Base-by-base conservation (phyloP, 169 alveolate genomes). In the Babesia bigemina region DNA sequence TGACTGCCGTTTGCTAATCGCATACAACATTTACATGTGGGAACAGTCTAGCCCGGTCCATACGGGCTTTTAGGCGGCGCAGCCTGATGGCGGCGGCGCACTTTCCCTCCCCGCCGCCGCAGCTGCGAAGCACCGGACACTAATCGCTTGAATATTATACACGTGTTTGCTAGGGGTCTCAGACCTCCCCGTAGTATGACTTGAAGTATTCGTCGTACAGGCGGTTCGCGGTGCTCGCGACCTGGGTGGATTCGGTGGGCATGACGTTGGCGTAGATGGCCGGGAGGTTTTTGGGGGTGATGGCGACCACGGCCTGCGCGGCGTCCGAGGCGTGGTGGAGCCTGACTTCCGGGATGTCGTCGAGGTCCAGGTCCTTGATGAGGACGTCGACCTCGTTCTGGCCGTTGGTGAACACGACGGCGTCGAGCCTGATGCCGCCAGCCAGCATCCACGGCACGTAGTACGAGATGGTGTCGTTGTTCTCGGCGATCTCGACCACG, bases 351-450 rank as follows among this genome's bases (percentile, higher is more conserved):
- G 76, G 76, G 42, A 67, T 16, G 45, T 53, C 66, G 53, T 67
- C 56, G 14, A 67, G 33, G 28, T 17, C 33, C 33, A 36, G 13
- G 66, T 44, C 76, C 47, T 16, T 22, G 76, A 22, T 50, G 14
- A 56, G 22, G 22, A 24, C 26, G 39, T 36, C 33, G 21, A 33
- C 48, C 42, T n/a, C 47, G 52, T 45, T 29, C 17, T 26, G 48
- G 21, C 26, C 50, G 42, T 33, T 22, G 45, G 81, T 71, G 70
- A 45, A 22, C 1, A 47, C 60, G n/a, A 71, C 53, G 26, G n/a
- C 24, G 24, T 61, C 81, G 24, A 71, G 72, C 61, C 12, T 71
- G 81, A 58, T 45, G 28, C 71, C 87, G 67, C 67, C 48, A 11
- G 79, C 33, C 22, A 22, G 63, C 28, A 52, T 50, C 87, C 87